Conservation (phyloP, 169 alveolate genomes). For the Plasmodium knowlesi region DNA sequence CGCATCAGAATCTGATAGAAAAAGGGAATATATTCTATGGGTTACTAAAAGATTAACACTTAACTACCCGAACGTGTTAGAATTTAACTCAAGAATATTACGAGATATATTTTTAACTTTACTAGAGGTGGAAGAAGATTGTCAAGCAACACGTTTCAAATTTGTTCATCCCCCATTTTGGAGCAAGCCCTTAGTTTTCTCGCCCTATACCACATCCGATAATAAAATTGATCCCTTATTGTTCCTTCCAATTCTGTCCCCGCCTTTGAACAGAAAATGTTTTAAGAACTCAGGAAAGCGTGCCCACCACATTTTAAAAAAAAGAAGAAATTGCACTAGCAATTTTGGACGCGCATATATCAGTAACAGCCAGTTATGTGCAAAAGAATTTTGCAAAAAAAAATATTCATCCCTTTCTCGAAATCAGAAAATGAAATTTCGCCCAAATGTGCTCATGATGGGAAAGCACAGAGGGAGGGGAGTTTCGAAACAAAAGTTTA, state of each 20-base stretch:
- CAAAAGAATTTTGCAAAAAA: background rate
- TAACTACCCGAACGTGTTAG: background rate
- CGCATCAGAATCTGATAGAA: background rate
- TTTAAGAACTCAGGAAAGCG: background rate
- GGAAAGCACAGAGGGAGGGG: background rate
- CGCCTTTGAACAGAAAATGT: constrained; percentile 9
- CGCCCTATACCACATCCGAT: background rate
- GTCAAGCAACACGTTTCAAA: background rate
- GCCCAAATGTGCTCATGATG: background rate
- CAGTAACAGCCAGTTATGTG: background rate
- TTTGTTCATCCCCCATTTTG: background rate
- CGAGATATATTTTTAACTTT: background rate
- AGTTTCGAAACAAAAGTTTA: background rate
- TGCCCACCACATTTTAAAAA: constrained; percentile 5
- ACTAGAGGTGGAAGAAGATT: background rate
- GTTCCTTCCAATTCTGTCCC: background rate
- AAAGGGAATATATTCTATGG: background rate
- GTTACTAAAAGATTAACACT: background rate
- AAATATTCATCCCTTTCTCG: background rate
- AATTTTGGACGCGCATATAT: background rate
- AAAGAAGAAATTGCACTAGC: background rate
- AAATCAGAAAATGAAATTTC: background rate
- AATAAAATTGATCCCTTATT: background rate
- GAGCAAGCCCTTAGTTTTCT: background rate
- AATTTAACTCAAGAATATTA: background rate